These are phyloP conservation scores for Heliamphora exappendiculata DNA, from an alignment of 148 eudicot species.

Conservation along the genomic window DNA sequence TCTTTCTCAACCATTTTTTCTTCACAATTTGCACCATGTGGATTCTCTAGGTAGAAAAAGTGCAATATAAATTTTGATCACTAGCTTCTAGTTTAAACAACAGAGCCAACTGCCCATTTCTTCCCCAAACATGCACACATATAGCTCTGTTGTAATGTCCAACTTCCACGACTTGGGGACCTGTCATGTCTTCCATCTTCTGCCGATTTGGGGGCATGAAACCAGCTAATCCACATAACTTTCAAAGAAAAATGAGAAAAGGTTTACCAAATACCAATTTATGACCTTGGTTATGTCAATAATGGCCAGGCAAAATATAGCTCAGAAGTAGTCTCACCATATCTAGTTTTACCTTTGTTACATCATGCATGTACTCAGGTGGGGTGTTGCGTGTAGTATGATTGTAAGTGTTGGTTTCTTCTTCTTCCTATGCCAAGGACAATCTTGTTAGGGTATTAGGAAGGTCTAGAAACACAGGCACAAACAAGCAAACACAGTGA, in stretches of 20 bases:
- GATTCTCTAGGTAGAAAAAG: background rate
- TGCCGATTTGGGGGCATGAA: background rate
- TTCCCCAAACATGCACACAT: background rate
- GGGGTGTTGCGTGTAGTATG: no score
- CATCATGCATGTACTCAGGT: no score
- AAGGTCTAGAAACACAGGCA: no score
- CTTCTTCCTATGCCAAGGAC: no score
- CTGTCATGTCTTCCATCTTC: background rate
- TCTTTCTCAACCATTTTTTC: background rate
- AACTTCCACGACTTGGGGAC: background rate
- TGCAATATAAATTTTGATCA: background rate
- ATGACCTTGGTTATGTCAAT: background rate
- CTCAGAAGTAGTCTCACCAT: constrained; percentile 31
- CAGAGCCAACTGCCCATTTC: background rate
- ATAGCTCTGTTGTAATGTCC: background rate
- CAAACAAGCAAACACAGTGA: no score
- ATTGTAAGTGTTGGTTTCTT: no score
- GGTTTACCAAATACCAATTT: background rate
- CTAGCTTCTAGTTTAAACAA: background rate
- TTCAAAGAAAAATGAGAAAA: background rate
- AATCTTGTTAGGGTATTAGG: no score
- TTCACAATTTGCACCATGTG: background rate
- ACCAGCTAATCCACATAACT: background rate
- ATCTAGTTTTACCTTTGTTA: no score
- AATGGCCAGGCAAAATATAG: background rate